These are phyloP conservation scores for Drechslerella stenobrocha DNA, from an alignment of 2,329 filamentous ascomycete genomes.

Conservation along the genomic window DNA sequence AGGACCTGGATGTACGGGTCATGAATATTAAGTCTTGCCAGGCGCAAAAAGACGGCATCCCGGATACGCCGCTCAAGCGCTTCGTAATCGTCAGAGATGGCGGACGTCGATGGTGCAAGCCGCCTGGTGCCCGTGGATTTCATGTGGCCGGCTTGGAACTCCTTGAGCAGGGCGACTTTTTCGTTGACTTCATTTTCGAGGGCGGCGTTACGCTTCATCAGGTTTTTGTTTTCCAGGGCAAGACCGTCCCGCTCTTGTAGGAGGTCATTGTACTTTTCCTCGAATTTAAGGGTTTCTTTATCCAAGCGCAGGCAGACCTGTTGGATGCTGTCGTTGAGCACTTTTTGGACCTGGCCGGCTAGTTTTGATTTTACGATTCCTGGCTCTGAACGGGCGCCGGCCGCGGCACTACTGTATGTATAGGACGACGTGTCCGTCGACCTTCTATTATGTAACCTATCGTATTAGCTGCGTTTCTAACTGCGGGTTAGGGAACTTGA, in stretches of 20 bases:
- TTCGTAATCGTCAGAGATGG: conserved; percentile 27
- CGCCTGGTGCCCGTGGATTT: conserved; percentile 27
- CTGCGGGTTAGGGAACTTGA: background rate
- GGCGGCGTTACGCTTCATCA: conserved; percentile 20
- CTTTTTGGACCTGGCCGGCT: conserved; percentile 19
- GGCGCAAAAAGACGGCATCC: conserved; percentile 18
- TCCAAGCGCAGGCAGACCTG: conserved; percentile 32
- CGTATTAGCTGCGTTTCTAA: background rate
- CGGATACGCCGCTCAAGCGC: conserved; percentile 11
- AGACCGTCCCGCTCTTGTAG: conserved; percentile 32
- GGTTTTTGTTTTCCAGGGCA: conserved; percentile 18
- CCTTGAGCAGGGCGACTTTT: conserved; percentile 26
- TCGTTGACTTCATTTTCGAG: conserved; percentile 34
- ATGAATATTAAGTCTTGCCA: conserved; percentile 20
- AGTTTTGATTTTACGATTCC: conserved; percentile 27
- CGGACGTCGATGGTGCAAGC: conserved; percentile 19
- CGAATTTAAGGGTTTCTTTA: conserved; percentile 26
- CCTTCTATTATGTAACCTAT: no score
- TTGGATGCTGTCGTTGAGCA: conserved; percentile 23
- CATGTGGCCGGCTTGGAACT: conserved; percentile 42
- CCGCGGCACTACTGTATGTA: background rate
- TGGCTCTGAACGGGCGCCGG: conserved; percentile 9
- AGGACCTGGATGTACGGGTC: conserved; percentile 22
- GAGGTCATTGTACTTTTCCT: conserved; percentile 24
- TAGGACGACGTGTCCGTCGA: no score